phyloP scores from a whole-genome alignment of 1,284 basidiomycete genomes.

The Puccinia novopanici region DNA sequence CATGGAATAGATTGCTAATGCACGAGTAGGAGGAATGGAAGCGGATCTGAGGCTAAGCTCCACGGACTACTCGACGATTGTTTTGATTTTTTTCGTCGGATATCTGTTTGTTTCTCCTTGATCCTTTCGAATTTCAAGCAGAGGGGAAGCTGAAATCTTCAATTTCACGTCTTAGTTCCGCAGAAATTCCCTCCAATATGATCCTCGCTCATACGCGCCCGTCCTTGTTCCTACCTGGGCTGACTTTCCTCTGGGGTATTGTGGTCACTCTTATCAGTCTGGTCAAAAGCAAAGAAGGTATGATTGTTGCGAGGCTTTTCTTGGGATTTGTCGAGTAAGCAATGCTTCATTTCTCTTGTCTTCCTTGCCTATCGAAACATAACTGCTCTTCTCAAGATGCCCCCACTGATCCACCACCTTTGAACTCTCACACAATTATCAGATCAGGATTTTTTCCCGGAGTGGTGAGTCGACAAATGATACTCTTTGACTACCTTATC shows the following conservation, averaged over 20 bases:
- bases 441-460: conserved; percentile 49
- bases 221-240: conserved; percentile 33
- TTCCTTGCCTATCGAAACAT: too few relatives aligned
- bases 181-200: conserved; percentile 47
- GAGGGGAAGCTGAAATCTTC: not conserved
- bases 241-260: conserved; percentile 38
- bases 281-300: conserved; percentile 24
- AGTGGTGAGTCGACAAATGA: conserved; percentile 13
- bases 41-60: conserved; percentile 22
- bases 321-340: conserved; percentile 37
- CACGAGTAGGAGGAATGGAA: conserved; percentile 43
- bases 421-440: not conserved
- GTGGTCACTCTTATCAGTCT: conserved; percentile 24
- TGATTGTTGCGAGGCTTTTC: conserved; percentile 35
- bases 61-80: conserved; percentile 36
- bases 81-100: conserved; percentile 48
- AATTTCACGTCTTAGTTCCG: conserved; percentile 5
- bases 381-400: not conserved
- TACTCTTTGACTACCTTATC: not conserved
- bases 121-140: not conserved
- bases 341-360: not conserved
- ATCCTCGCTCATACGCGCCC: conserved; percentile 34
- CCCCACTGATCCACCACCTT: not conserved
- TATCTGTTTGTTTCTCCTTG: conserved; percentile 22
- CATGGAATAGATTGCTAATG: conserved; percentile 33